Evolutionary conservation across 345 rosid species (phyloP).

Genomic region (Aethionema arabicum): DNA sequence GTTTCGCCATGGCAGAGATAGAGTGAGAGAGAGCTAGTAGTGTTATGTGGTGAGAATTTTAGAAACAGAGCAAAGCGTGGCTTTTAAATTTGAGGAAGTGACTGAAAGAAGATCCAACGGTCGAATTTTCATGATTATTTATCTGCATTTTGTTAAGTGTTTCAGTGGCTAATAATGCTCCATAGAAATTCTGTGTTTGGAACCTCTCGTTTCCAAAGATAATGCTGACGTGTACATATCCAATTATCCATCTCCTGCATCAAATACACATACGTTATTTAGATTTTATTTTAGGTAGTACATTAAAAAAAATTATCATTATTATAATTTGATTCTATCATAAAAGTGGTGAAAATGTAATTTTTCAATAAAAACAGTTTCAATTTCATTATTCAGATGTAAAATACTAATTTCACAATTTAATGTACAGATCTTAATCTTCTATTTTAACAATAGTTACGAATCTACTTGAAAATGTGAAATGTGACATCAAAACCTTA

Average conservation of each 20-base stretch:
- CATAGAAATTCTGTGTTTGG: slow-evolving; percentile 24
- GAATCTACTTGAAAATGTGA: too few species aligned
- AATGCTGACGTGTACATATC: slow-evolving; percentile 39
- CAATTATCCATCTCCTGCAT: slow-evolving; percentile 12
- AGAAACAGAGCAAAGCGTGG: not conserved
- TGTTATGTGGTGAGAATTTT: slow-evolving; percentile 18
- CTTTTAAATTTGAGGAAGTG: slow-evolving; percentile 18
- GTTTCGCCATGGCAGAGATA: slow-evolving; percentile 68
- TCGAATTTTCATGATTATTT: slow-evolving; percentile 20
- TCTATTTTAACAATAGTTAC: too few species aligned
- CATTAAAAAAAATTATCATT: too few species aligned
- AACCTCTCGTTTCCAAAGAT: slow-evolving; percentile 37
- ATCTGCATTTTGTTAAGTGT: slow-evolving; percentile 10
- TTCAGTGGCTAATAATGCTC: not conserved
- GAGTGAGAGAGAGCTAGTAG: not conserved
- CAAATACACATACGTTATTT: slow-evolving; percentile 5
- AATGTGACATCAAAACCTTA: too few species aligned
- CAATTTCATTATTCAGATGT: too few species aligned
- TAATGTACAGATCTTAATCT: too few species aligned
- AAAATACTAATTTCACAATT: too few species aligned
- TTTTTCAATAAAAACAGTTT: too few species aligned
- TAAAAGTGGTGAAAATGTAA: too few species aligned
- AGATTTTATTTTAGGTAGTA: too few species aligned
- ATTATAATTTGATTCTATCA: too few species aligned
- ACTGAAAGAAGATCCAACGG: slow-evolving; percentile 38